phyloP scores from a whole-genome alignment of 2,329 filamentous ascomycete genomes.

The Alternaria postmessia region DNA sequence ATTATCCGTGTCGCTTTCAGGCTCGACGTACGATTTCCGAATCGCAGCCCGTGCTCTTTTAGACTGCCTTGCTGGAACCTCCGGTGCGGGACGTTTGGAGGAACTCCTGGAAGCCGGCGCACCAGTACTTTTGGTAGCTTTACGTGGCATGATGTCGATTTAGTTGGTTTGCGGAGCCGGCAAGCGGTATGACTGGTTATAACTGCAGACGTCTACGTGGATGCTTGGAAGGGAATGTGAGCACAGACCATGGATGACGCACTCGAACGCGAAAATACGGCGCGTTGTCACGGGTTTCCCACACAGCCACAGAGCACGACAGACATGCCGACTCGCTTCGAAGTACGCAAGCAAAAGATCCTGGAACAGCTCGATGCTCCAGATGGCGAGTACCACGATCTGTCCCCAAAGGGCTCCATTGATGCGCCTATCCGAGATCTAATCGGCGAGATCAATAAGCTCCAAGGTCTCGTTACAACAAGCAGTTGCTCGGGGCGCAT shows the following conservation, averaged over 20 bases:
- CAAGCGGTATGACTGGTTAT: background rate
- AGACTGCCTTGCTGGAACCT: constrained; percentile 43
- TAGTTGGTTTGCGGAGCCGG: background rate
- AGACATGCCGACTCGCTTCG: constrained; percentile 47
- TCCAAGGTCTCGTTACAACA: constrained; percentile 83
- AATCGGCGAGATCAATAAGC: constrained; percentile 78
- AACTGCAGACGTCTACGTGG: constrained; percentile 8
- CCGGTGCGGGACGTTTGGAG: constrained; percentile 47
- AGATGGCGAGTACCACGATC: constrained; percentile 76
- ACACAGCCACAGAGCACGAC: constrained; percentile 3
- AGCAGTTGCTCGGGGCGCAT: constrained; percentile 91
- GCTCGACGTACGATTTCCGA: constrained; percentile 47
- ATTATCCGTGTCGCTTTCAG: constrained; percentile 34
- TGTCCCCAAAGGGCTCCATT: constrained; percentile 87
- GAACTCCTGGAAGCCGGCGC: constrained; percentile 37
- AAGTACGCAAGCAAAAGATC: constrained; percentile 73
- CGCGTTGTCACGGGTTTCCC: constrained; percentile 33
- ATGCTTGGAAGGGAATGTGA: constrained; percentile 17
- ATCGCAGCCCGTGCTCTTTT: constrained; percentile 46
- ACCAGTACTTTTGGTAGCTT: constrained; percentile 27
- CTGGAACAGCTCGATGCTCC: constrained; percentile 74
- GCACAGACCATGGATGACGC: constrained; percentile 36
- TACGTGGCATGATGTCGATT: constrained; percentile 40
- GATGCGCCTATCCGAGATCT: constrained; percentile 80
- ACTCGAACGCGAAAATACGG: constrained; percentile 27